These are phyloP conservation scores for Alternaria incomplexa DNA, from an alignment of 2,329 filamentous ascomycete species.

Conservation along the genomic window DNA sequence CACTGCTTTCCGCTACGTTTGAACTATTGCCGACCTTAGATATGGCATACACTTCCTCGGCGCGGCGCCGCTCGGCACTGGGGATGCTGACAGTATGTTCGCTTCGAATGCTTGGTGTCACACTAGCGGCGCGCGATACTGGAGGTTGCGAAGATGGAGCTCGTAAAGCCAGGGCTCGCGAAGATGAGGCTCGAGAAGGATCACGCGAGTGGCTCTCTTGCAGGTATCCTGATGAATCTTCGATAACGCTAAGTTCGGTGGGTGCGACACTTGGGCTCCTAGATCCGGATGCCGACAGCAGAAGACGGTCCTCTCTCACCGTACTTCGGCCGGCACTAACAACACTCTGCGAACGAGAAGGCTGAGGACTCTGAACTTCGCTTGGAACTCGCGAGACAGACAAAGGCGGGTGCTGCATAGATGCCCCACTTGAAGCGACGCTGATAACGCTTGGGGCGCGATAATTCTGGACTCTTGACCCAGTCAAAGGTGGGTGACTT, in stretches of 20 bases:
- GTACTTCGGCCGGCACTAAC: too few relatives aligned
- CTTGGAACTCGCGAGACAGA: too few relatives aligned
- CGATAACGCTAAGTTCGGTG: too few relatives aligned
- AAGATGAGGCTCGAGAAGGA: neutral
- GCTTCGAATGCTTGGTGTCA: neutral
- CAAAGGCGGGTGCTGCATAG: too few relatives aligned
- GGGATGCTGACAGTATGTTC: neutral
- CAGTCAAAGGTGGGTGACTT: too few relatives aligned
- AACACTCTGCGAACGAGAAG: too few relatives aligned
- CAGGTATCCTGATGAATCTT: neutral
- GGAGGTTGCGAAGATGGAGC: neutral
- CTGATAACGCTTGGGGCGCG: too few relatives aligned
- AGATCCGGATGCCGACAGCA: fast-evolving
- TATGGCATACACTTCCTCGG: fast-evolving
- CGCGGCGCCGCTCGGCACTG: neutral
- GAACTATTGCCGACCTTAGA: fast-evolving
- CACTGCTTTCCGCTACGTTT: neutral
- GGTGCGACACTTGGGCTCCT: neutral
- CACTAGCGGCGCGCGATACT: neutral
- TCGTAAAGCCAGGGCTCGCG: neutral
- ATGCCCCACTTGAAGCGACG: too few relatives aligned
- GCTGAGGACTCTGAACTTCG: too few relatives aligned
- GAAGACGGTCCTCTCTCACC: fast-evolving
- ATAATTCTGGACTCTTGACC: too few relatives aligned
- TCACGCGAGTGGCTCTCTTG: neutral